Percentiles rank a stretch among this genome's conserved stretches.
These are phyloP conservation scores for Sarocladium brachiariae DNA, from an alignment of 2,329 filamentous ascomycete genomes.

Conservation along the genomic window DNA sequence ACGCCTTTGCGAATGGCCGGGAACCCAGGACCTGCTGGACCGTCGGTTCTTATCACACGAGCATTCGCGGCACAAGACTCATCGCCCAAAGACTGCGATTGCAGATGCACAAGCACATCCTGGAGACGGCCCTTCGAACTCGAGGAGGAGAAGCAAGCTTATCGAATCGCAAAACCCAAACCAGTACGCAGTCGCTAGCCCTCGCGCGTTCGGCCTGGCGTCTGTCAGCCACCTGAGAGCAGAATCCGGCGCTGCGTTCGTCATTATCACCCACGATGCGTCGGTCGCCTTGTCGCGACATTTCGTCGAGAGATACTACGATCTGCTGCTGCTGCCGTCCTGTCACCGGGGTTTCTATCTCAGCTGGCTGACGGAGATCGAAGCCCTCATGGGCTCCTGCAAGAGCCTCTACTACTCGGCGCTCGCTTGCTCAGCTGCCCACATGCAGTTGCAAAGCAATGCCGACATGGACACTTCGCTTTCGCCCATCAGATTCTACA, in stretches of 20 bases:
- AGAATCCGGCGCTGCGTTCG: conserved; percentile 7
- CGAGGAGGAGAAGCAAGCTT: too few species aligned
- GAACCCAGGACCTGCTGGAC: conserved; percentile 6
- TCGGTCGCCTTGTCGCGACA: conserved; percentile 16
- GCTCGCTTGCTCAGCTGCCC: conserved; percentile 20
- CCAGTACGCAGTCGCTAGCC: neutral
- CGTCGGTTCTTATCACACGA: conserved; percentile 8
- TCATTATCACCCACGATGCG: conserved; percentile 11
- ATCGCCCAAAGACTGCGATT: neutral
- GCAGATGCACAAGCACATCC: too few species aligned
- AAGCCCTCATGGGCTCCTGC: conserved; percentile 19
- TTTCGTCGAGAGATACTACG: conserved; percentile 16
- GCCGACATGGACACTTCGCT: neutral
- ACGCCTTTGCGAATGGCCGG: conserved; percentile 7
- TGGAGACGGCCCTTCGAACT: too few species aligned
- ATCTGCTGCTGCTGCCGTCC: conserved; percentile 20
- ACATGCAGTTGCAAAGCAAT: conserved; percentile 14
- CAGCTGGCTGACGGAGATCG: conserved; percentile 23
- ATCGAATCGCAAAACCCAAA: too few species aligned
- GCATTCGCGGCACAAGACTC: neutral
- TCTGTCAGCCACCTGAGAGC: neutral
- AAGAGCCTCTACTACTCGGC: conserved; percentile 24
- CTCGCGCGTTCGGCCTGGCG: neutral
- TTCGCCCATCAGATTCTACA: conserved; percentile 14
- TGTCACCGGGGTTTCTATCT: conserved; percentile 22